A percentile compares a stretch with the other conserved stretches of the same genome.
These are phyloP conservation scores for Sclerotinia spermophila DNA, from an alignment of 2,329 filamentous ascomycete genomes.

Conservation along the genomic window DNA sequence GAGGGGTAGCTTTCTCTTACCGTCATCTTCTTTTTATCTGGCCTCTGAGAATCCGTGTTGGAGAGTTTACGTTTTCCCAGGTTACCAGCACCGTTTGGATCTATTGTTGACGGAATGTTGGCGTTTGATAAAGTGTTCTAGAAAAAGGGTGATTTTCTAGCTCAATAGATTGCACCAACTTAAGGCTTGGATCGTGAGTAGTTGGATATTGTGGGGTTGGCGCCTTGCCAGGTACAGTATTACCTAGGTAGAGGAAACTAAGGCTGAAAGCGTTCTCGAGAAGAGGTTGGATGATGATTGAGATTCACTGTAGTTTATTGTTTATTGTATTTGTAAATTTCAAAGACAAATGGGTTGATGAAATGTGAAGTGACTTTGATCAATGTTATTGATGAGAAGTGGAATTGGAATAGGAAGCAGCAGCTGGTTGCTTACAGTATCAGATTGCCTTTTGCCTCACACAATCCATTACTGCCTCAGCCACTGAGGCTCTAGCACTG, in stretches of 20 bases:
- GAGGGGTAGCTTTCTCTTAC: constrained; percentile 44
- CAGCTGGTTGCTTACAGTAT: constrained; percentile 13
- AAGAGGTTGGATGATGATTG: background rate
- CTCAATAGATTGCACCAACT: constrained; percentile 22
- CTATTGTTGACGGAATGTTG: constrained; percentile 35
- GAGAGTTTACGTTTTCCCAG: constrained; percentile 68
- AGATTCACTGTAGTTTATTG: background rate
- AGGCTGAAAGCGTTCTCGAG: background rate
- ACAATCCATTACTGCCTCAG: constrained; percentile 7
- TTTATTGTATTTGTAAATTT: background rate
- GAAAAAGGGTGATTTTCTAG: constrained; percentile 23
- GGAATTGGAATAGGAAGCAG: constrained; percentile 19
- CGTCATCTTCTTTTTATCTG: constrained; percentile 58
- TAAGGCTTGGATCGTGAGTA: background rate
- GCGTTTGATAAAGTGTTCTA: constrained; percentile 29
- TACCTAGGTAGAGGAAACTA: background rate
- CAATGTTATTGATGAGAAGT: background rate
- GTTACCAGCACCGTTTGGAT: constrained; percentile 40
- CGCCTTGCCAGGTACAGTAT: background rate
- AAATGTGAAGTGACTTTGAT: background rate
- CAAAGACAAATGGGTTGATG: background rate
- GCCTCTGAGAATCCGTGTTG: constrained; percentile 54
- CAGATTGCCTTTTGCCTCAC: constrained; percentile 3
- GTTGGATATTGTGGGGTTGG: constrained; percentile 15
- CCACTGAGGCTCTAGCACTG: constrained; percentile 16